Conservation (phyloP, 192 early-diverging fungal genomes). For the Globomyces pollinis-pini region DNA sequence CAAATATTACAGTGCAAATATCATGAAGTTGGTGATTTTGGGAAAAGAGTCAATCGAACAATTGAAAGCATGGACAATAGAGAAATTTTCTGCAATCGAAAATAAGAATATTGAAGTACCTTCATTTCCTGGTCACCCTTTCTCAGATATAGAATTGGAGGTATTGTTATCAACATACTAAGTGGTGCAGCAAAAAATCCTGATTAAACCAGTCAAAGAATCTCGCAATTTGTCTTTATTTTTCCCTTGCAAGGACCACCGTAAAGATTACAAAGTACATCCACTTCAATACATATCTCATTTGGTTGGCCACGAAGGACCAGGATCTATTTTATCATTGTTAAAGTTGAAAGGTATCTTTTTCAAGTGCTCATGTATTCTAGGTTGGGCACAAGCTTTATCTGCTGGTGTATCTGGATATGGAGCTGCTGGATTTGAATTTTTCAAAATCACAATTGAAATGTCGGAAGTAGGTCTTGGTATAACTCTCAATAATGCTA, state of each 20-base stretch:
- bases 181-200: slow-evolving; percentile 22
- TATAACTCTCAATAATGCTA: slow-evolving; percentile 17
- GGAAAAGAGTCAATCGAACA: slow-evolving; percentile 85
- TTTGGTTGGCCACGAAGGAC: slow-evolving; percentile 86
- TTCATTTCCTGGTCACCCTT: slow-evolving; percentile 62
- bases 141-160: slow-evolving; percentile 59
- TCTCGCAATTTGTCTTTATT: slow-evolving; percentile 68
- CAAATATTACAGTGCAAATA: slow-evolving; percentile 87
- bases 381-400: slow-evolving; percentile 84
- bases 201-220: slow-evolving; percentile 74
- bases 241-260: slow-evolving; percentile 81
- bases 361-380: too few relatives aligned
- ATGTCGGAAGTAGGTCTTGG: slow-evolving; percentile 76
- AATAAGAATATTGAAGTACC: slow-evolving; percentile 69
- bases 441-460: slow-evolving; percentile 77
- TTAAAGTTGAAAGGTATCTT: slow-evolving; percentile 71
- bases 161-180: slow-evolving; percentile 26
- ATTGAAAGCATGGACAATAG: slow-evolving; percentile 74
- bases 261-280: slow-evolving; percentile 40
- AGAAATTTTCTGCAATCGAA: slow-evolving; percentile 67
- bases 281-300: slow-evolving; percentile 75
- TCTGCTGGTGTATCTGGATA: slow-evolving; percentile 50
- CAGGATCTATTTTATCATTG: slow-evolving; percentile 75
- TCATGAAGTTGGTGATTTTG: slow-evolving; percentile 87
- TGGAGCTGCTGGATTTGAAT: slow-evolving; percentile 63